Conservation (phyloP, 768 basidiomycete genomes). For the Boletellus ananiceps region DNA sequence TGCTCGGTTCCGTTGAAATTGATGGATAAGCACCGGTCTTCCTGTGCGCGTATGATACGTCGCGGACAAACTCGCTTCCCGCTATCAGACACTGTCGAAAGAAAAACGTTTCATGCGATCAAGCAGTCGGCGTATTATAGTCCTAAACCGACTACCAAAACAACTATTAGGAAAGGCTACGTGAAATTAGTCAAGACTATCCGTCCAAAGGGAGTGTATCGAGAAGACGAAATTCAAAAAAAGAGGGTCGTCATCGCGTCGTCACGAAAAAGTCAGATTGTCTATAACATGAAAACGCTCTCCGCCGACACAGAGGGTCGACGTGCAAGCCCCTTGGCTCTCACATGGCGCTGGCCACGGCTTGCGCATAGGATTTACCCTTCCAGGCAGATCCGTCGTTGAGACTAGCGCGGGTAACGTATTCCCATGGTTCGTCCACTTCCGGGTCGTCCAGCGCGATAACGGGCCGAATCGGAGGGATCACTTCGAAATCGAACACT, state of each 20-base stretch:
- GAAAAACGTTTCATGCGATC: neutral
- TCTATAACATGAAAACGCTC: no score
- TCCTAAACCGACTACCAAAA: neutral
- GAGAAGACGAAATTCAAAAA: slow-evolving; percentile 1
- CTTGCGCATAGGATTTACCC: slow-evolving; percentile 32
- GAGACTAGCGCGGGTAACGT: slow-evolving; percentile 27
- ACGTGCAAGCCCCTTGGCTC: neutral
- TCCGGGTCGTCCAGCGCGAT: slow-evolving; percentile 30
- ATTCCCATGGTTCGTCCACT: slow-evolving; percentile 30
- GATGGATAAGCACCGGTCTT: no score
- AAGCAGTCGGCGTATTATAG: neutral
- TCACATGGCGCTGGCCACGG: slow-evolving; percentile 22
- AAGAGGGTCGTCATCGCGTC: slow-evolving; percentile 17
- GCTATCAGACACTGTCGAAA: no score
- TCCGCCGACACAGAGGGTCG: no score
- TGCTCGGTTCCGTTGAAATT: no score
- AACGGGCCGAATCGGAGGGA: slow-evolving; percentile 29
- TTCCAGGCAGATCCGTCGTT: slow-evolving; percentile 27
- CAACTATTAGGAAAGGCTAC: slow-evolving; percentile 9
- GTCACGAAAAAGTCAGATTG: neutral
- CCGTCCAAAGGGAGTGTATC: slow-evolving; percentile 11
- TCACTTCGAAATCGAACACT: slow-evolving; percentile 29
- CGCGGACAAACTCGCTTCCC: no score
- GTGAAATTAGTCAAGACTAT: slow-evolving; percentile 14
- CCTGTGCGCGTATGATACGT: no score